Evolutionary conservation across 345 rosid species (phyloP).

Genomic region (Psidium guajava): DNA sequence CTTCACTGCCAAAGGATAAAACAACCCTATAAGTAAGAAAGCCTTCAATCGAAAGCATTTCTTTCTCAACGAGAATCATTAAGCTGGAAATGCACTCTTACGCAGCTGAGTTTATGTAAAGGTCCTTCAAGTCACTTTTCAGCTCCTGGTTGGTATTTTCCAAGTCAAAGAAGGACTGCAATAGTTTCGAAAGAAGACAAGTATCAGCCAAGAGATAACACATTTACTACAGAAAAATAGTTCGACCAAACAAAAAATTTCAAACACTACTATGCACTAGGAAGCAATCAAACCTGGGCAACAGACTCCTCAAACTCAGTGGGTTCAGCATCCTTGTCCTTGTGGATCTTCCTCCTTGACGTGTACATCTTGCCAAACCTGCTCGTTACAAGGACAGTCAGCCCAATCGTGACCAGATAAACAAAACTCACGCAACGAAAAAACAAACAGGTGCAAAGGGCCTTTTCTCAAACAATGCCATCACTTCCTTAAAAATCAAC

Average conservation of each 20-base stretch:
- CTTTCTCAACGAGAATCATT: background rate
- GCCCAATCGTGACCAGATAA: background rate
- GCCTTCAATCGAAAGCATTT: background rate
- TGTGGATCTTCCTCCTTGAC: constrained; percentile 60
- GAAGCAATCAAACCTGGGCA: constrained; percentile 42
- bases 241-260: background rate
- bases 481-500: background rate
- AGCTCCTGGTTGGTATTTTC: constrained; percentile 69
- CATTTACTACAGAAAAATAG: background rate
- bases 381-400: background rate
- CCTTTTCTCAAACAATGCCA: background rate
- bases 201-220: background rate
- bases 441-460: background rate
- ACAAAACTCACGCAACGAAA: background rate
- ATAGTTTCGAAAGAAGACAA: background rate
- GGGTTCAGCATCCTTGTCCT: constrained; percentile 72
- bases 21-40: background rate
- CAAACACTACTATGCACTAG: background rate
- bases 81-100: constrained; percentile 14
- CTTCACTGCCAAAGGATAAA: constrained; percentile 31
- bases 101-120: constrained; percentile 65
- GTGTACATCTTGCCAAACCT: constrained; percentile 48
- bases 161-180: constrained; percentile 73
- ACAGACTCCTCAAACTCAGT: constrained; percentile 77
- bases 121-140: constrained; percentile 83